phyloP scores from a whole-genome alignment of 2,329 filamentous ascomycete genomes.

The Lasiodiplodia theobromae region DNA sequence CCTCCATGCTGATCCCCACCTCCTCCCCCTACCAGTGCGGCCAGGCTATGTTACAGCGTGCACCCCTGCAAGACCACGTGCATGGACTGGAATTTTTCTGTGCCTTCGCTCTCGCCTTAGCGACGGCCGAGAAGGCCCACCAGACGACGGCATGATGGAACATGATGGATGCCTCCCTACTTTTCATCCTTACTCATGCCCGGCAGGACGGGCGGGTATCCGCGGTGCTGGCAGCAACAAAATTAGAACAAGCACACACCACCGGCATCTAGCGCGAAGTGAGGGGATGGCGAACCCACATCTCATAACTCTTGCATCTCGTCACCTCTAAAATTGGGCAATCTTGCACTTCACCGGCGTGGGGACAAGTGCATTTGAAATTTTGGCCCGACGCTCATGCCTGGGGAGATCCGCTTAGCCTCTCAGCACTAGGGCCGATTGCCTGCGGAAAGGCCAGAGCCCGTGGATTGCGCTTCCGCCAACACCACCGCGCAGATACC shows the following conservation, averaged over 20 bases:
- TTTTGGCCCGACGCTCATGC: slow-evolving; percentile 5
- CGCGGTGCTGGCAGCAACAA: slow-evolving; percentile 4
- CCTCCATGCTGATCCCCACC: slow-evolving; percentile 18
- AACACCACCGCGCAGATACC: slow-evolving; percentile 20
- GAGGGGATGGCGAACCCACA: slow-evolving; percentile 17
- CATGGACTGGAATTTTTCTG: slow-evolving; percentile 5
- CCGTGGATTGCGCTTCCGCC: neutral
- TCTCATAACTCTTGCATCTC: slow-evolving; percentile 6
- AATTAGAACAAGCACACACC: slow-evolving; percentile 14
- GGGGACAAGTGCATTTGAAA: neutral
- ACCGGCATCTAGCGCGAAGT: slow-evolving; percentile 17
- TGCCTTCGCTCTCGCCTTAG: neutral
- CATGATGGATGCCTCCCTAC: slow-evolving; percentile 17
- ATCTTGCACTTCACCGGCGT: slow-evolving; percentile 9
- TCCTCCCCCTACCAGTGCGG: slow-evolving; percentile 11
- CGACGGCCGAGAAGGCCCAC: slow-evolving; percentile 13
- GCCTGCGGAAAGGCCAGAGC: neutral
- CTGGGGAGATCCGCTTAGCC: slow-evolving; percentile 22
- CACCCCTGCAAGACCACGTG: slow-evolving; percentile 18
- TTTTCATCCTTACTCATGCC: slow-evolving; percentile 14
- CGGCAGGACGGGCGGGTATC: slow-evolving; percentile 8
- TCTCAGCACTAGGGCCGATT: slow-evolving; percentile 21
- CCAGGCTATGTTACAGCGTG: slow-evolving; percentile 1
- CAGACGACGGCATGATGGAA: slow-evolving; percentile 14
- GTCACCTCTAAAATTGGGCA: slow-evolving; percentile 15